These are phyloP conservation scores for Sparassis latifolia DNA, from an alignment of 1,284 basidiomycete genomes.

Conservation along the genomic window DNA sequence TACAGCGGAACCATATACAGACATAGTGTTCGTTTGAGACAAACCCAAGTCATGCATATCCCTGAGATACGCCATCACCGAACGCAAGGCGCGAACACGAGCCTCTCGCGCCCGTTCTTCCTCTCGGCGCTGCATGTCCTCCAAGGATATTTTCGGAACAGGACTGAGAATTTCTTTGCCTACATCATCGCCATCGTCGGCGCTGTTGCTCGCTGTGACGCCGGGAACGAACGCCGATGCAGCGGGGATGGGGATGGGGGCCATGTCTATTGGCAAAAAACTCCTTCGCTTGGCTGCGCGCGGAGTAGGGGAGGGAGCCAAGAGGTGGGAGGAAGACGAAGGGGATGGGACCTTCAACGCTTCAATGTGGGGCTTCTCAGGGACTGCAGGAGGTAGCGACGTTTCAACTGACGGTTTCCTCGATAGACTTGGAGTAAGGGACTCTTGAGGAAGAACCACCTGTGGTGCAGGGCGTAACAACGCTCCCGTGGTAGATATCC, in stretches of 20 bases:
- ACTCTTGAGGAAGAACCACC: slow-evolving; percentile 7
- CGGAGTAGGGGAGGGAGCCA: slow-evolving; percentile 41
- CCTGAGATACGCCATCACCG: slow-evolving; percentile 90
- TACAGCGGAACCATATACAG: slow-evolving; percentile 44
- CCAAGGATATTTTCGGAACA: slow-evolving; percentile 32
- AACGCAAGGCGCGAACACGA: slow-evolving; percentile 74
- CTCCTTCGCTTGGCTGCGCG: slow-evolving; percentile 70
- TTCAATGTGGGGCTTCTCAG: slow-evolving; percentile 23
- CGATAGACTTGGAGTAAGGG: slow-evolving; percentile 17
- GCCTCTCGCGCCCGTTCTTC: slow-evolving; percentile 65
- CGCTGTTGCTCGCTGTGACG: slow-evolving; percentile 37
- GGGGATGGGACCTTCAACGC: slow-evolving; percentile 16
- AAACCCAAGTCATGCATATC: slow-evolving; percentile 88
- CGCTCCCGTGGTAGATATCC: slow-evolving; percentile 61
- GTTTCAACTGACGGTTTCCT: slow-evolving; percentile 21
- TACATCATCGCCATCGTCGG: slow-evolving; percentile 34
- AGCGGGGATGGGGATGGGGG: slow-evolving; percentile 53
- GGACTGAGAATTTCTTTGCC: slow-evolving; percentile 34
- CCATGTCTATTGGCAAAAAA: slow-evolving; percentile 75
- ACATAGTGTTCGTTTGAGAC: slow-evolving; percentile 46
- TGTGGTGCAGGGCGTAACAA: slow-evolving; percentile 28
- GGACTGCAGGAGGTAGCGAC: slow-evolving; percentile 22
- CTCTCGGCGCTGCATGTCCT: slow-evolving; percentile 51
- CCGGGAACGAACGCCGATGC: slow-evolving; percentile 55
- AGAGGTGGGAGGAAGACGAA: slow-evolving; percentile 32